These are phyloP conservation scores for Talaromyces rugulosus DNA, from an alignment of 2,329 filamentous ascomycete genomes.

Conservation along the genomic window DNA sequence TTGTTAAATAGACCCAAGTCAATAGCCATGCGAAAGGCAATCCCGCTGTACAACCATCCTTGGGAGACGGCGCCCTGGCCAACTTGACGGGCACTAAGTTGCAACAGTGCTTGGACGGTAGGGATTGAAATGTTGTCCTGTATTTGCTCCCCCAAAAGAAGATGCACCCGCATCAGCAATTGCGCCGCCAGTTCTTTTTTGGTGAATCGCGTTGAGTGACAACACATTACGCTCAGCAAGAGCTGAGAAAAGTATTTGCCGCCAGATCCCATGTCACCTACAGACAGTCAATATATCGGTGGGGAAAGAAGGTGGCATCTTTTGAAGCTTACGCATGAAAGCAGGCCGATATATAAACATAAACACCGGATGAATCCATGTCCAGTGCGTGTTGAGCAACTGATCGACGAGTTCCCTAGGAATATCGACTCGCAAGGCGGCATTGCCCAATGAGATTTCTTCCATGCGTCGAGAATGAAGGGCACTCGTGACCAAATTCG, in stretches of 20 bases:
- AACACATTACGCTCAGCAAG: constrained; percentile 16
- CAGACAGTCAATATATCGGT: constrained; percentile 2
- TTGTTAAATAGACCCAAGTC: constrained; percentile 24
- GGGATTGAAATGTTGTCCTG: constrained; percentile 16
- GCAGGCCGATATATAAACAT: constrained; percentile 26
- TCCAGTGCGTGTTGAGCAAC: constrained; percentile 25
- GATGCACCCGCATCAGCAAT: background rate
- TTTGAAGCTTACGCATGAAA: constrained; percentile 17
- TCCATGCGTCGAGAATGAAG: background rate
- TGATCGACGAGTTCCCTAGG: constrained; percentile 20
- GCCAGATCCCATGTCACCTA: constrained; percentile 9
- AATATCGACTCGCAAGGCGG: constrained; percentile 19
- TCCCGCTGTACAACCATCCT: constrained; percentile 25
- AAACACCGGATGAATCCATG: constrained; percentile 26
- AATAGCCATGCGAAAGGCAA: constrained; percentile 27
- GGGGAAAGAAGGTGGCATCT: background rate
- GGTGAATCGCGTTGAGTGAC: background rate
- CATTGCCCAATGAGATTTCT: background rate
- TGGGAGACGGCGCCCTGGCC: constrained; percentile 22
- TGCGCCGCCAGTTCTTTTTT: background rate
- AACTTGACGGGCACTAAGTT: constrained; percentile 24
- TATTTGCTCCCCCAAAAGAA: background rate
- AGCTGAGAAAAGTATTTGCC: constrained; percentile 21
- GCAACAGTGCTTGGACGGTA: constrained; percentile 25
- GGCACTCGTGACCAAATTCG: background rate